phyloP scores from a whole-genome alignment of 129 eudicot species.

The Rutidosis leptorrhynchoides region DNA sequence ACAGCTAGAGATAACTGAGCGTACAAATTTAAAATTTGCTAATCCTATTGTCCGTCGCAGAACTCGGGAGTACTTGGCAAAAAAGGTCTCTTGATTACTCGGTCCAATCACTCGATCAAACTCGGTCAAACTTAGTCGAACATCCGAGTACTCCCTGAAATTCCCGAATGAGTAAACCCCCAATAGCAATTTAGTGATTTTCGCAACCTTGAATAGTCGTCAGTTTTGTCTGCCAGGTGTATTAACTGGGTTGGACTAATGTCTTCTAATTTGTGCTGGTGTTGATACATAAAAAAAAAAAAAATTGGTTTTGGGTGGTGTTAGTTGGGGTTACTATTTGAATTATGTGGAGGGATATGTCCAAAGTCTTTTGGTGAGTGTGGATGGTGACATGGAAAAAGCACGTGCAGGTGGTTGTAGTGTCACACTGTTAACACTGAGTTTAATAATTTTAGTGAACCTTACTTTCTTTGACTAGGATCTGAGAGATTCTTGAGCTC shows the following conservation, averaged over 20 bases:
- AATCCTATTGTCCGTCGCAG: background rate
- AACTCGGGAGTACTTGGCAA: no score
- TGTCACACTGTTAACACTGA: constrained; percentile 30
- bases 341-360: constrained; percentile 19
- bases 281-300: constrained; percentile 12
- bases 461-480: constrained; percentile 9
- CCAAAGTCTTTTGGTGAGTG: constrained; percentile 19
- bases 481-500: background rate
- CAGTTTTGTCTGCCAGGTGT: background rate
- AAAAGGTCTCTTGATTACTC: no score
- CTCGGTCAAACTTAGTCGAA: no score
- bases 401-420: constrained; percentile 26
- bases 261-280: constrained; percentile 14
- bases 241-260: background rate
- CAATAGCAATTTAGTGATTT: no score
- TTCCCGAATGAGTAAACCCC: no score
- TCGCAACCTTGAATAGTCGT: no score
- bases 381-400: constrained; percentile 38
- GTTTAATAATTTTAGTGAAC: constrained; percentile 19
- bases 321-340: constrained; percentile 32
- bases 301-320: constrained; percentile 24
- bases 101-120: no score
- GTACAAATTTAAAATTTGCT: background rate
- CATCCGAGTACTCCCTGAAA: no score
- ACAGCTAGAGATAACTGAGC: background rate